Percentiles rank a stretch among this genome's conserved stretches.
These are phyloP conservation scores for Phytophthora colocasiae DNA, from an alignment of 352 stramenopile genomes.

Conservation along the genomic window DNA sequence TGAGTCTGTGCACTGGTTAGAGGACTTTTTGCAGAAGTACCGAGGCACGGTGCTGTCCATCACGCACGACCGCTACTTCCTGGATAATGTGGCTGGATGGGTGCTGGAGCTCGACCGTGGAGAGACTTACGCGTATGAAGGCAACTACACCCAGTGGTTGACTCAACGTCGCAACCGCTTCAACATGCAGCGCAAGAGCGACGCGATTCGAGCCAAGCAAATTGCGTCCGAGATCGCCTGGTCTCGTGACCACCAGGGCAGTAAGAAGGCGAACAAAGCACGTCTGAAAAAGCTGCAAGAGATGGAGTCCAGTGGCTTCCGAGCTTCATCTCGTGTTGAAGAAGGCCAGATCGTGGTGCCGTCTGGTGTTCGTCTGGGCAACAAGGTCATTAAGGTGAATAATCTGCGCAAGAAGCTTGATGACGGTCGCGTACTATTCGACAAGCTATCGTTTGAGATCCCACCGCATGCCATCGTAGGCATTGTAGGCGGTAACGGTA, in stretches of 20 bases:
- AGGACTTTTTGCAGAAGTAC: conserved; percentile 97
- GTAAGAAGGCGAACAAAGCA: conserved; percentile 92
- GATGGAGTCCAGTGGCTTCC: conserved; percentile 76
- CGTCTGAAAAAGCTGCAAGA: conserved; percentile 94
- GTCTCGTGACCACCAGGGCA: conserved; percentile 88
- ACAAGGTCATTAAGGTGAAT: conserved; percentile 91
- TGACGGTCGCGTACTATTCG: conserved; percentile 90
- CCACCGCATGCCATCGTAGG: conserved; percentile 96
- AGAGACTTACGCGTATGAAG: conserved; percentile 97
- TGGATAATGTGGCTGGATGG: conserved; percentile 98
- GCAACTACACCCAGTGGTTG: conserved; percentile 98
- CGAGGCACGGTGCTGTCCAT: conserved; percentile 97
- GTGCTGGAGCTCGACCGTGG: conserved; percentile 98
- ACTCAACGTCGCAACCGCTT: conserved; percentile 95
- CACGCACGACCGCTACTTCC: conserved; percentile 99
- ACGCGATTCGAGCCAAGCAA: conserved; percentile 92
- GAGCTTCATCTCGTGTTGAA: conserved; percentile 67
- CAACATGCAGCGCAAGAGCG: conserved; percentile 94
- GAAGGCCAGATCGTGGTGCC: conserved; percentile 93
- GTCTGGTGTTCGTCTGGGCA: conserved; percentile 91
- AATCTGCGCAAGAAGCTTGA: conserved; percentile 81
- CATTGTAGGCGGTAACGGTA: conserved; percentile 98
- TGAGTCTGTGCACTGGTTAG: conserved; percentile 97
- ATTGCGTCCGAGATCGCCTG: conserved; percentile 95
- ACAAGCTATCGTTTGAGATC: conserved; percentile 94